Base-by-base conservation (phyloP, 495 filamentous ascomycete genomes). In the Sabuloglossum arenarium region DNA sequence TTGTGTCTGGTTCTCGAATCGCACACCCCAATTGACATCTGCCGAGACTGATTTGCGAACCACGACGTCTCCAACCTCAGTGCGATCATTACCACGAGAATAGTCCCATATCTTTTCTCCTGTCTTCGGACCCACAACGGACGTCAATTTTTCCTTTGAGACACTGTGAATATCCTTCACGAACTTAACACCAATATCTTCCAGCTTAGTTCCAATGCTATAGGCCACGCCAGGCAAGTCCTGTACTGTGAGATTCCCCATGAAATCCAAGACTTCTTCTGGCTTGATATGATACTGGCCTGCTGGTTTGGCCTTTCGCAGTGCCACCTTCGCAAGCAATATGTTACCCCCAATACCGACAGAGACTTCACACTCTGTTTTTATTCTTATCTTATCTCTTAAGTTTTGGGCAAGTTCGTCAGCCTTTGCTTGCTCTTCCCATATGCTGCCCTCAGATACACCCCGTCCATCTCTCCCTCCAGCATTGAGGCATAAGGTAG, bases 11-110 rank as follows among this genome's bases (percentile, higher is more conserved):
- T 76, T 91, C 55, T 86, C 79, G 61, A 98, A 98, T 29, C 91
- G 80, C 54, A 98, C 91, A 1, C 91, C 91, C 93, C 93, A 98
- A 62, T 95, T 98, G 57, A 98, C 86, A 59, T 97, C 89, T 0
- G 89, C 90, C 1, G 89, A 94, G 12, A 97, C 85, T 0, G 89
- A 95, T 64, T 96, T 95, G 32, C 91, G 78, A 12, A 77, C 63
- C 0, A 77, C 73, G 64, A 88, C 82, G 47, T 88, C 84, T 31
- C 91, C 91, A 28, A 97, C 86, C 66, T 94, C 89, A 0, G 79
- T 73, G 45, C 75, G 72, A 66, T 98, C 93, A 54, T 97, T 86
- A 0, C 91, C 91, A 14, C 88, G 79, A 28, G 90, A 76, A 62
- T 93, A 94, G 54, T 95, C 85, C 77, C 80, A 94, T 6, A 98